A percentile compares a stretch with the other conserved stretches of the same genome.
Conservation (phyloP, 2,329 filamentous ascomycete species). For the Pseudogymnoascus sp. region DNA sequence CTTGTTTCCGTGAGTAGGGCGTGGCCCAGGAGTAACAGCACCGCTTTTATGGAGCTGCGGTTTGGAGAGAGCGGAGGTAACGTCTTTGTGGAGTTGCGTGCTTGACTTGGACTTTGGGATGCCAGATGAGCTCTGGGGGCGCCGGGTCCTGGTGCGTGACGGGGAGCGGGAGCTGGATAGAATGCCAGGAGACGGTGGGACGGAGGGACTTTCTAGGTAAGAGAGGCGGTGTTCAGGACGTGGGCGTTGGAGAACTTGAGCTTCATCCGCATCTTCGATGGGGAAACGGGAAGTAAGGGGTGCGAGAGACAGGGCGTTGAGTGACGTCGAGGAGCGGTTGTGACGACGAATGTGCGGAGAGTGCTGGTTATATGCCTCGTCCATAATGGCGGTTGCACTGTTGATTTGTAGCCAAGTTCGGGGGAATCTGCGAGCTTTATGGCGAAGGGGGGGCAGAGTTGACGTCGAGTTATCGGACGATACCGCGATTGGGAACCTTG, state of each 20-base stretch:
- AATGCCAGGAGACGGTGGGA: conserved; percentile 56
- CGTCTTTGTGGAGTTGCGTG: conserved; percentile 39
- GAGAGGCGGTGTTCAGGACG: conserved; percentile 37
- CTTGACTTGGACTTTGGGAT: conserved; percentile 57
- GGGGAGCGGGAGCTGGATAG: conserved; percentile 43
- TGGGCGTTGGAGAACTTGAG: conserved; percentile 31
- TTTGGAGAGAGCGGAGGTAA: conserved; percentile 15
- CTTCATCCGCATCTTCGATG: conserved; percentile 44
- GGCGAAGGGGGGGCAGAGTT: background rate
- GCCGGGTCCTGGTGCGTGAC: conserved; percentile 36
- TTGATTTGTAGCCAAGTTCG: background rate
- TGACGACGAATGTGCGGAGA: conserved; percentile 49
- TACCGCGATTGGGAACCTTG: conserved; percentile 8
- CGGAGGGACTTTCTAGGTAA: conserved; percentile 55
- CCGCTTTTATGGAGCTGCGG: conserved; percentile 22
- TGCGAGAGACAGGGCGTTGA: conserved; percentile 55
- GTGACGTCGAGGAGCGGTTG: conserved; percentile 50
- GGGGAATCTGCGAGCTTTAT: background rate
- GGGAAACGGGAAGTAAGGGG: conserved; percentile 56
- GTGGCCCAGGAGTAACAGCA: conserved; percentile 21
- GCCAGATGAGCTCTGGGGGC: conserved; percentile 25
- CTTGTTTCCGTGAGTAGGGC: conserved; percentile 13
- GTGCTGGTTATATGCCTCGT: conserved; percentile 54
- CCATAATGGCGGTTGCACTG: conserved; percentile 38
- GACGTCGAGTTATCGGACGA: conserved; percentile 5